Percentiles rank a stretch among this genome's conserved stretches.
Conservation (phyloP, 75 land plant species). For the Cupressus sempervirens region DNA sequence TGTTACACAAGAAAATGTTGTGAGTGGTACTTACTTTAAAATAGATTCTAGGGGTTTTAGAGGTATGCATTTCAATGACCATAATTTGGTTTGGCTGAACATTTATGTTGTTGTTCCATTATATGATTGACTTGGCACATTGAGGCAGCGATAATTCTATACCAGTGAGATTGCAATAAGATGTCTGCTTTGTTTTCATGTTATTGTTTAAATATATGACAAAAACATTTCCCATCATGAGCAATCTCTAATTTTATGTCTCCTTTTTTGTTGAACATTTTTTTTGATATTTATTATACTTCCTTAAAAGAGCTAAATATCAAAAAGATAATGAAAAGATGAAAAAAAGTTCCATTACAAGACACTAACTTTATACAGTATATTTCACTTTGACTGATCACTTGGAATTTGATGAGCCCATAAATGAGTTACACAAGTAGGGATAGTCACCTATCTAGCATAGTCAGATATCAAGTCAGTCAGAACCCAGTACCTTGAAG, state of each 20-base stretch:
- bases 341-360: neutral
- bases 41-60: neutral
- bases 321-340: neutral
- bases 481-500: too few relatives aligned
- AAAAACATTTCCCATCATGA: neutral
- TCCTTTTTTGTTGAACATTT: neutral
- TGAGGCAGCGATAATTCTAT: neutral
- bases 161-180: neutral
- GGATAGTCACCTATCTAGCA: too few relatives aligned
- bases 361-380: neutral
- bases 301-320: neutral
- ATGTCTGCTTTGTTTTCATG: neutral
- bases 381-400: neutral
- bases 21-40: constrained; percentile 11
- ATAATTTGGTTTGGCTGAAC: neutral
- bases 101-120: neutral
- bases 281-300: neutral
- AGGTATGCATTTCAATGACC: neutral
- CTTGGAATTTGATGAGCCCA: neutral
- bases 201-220: neutral
- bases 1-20: constrained; percentile 47
- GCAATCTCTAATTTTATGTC: neutral
- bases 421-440: neutral
- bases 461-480: too few relatives aligned
- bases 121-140: neutral